Base-by-base conservation (phyloP, 371 early-diverging fungal species). In the Apophysomyces trapeziformis region DNA sequence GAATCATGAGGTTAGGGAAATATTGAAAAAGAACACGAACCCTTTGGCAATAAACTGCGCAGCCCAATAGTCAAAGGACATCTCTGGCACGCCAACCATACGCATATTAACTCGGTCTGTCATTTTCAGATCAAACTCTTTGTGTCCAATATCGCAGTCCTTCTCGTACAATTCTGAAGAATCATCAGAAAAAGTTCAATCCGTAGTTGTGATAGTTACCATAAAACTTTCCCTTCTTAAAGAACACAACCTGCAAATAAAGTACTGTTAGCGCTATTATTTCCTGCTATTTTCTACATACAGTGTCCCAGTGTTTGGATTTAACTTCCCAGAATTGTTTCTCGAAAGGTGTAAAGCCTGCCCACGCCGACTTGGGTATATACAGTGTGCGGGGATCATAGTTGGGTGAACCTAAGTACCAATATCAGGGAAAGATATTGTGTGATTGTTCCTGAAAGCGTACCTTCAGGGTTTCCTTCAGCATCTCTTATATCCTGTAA, bases 281-380 rank as follows among this genome's bases (percentile, higher is more conserved):
- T 37, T 7, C 36, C 12, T 16, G 5, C 13, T 18, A 8, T 18
- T 21, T 13, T 4, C 35, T 18, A 60, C 74, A 75, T 71, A 94
- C 92, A 0, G 97, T 94, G 74, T 99, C 98, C 90, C 95, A 99
- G 65, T 96, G 89, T 54, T 92, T 86, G 58, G 85, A 81, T 77
- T 99, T 99, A 66, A 99, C 97, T 70, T 95, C 93, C 99, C 99
- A 99, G 76, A 93, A 99, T 80, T 99, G 99, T 47, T 89, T 88
- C 83, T 99, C 99, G 79, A 99, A 99, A 7, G 97, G 92, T 5
- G 99, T 97, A 63, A 99, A 96, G 21, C 85, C 83, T 4, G 76
- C 71, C 93, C 94, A 96, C 0, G 94, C 93, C 4, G 77, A 68
- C 11, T 63, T 41, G 0, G 99, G 98, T 37, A 99, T 92, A 65